Evolutionary conservation across 306 rosid species (phyloP).

Genomic region (Oemleria cerasiformis): DNA sequence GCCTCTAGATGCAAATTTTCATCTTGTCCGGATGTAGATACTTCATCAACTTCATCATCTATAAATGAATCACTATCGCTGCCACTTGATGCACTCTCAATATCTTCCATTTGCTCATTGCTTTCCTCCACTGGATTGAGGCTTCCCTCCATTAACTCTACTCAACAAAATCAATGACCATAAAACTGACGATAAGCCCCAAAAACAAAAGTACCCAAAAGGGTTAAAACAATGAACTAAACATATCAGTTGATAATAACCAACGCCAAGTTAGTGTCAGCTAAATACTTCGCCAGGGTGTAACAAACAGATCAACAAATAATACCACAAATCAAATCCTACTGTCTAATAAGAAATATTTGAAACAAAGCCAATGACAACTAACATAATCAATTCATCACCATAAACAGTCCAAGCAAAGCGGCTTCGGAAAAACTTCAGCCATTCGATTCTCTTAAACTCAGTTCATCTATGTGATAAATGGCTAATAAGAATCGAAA

Average conservation of each 20-base stretch:
- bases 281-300: background rate
- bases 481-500: background rate
- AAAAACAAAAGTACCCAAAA: conserved; percentile 10
- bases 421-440: background rate
- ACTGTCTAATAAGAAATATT: background rate
- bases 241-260: background rate
- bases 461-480: background rate
- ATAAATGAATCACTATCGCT: conserved; percentile 40
- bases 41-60: conserved; percentile 61
- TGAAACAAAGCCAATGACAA: background rate
- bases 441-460: background rate
- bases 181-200: conserved; percentile 12
- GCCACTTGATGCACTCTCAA: conserved; percentile 50
- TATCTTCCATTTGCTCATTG: conserved; percentile 53
- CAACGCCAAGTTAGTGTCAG: background rate
- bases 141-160: conserved; percentile 45
- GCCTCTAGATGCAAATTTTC: conserved; percentile 53
- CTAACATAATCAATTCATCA: background rate
- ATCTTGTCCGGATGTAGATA: conserved; percentile 57
- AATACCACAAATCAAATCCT: background rate
- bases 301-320: too few species aligned
- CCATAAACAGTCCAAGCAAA: background rate
- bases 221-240: background rate
- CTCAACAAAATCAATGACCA: background rate
- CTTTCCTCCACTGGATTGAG: conserved; percentile 18